Evolutionary conservation across 768 basidiomycete genomes (phyloP).

Genomic region (Kwoniella shandongensis): DNA sequence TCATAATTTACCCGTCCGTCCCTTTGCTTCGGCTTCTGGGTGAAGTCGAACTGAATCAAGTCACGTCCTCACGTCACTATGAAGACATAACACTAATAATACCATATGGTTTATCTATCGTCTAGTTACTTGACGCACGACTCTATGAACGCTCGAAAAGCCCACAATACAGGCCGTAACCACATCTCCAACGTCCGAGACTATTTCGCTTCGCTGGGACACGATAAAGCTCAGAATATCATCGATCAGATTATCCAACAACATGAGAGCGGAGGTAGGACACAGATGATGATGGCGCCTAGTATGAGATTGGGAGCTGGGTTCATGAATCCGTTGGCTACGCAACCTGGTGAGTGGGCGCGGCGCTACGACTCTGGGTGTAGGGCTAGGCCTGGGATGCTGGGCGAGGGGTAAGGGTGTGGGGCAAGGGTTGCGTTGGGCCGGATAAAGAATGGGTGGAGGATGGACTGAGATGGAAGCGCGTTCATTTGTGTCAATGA

Average conservation of each 20-base stretch:
- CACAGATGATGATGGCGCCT: slow-evolving; percentile 42
- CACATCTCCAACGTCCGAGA: slow-evolving; percentile 94
- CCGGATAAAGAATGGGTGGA: no score
- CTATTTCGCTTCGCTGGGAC: slow-evolving; percentile 65
- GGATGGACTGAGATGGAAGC: no score
- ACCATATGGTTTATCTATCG: background rate
- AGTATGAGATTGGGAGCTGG: slow-evolving; percentile 48
- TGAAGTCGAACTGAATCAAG: no score
- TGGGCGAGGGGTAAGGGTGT: background rate
- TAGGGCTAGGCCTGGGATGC: background rate
- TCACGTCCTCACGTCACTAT: no score
- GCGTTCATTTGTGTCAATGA: no score
- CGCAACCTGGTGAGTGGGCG: slow-evolving; percentile 17
- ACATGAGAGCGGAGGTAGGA: slow-evolving; percentile 68
- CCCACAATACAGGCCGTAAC: slow-evolving; percentile 96
- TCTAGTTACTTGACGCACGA: slow-evolving; percentile 37
- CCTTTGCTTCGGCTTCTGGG: no score
- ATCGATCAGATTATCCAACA: slow-evolving; percentile 97
- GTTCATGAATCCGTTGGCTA: slow-evolving; percentile 44
- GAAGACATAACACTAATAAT: no score
- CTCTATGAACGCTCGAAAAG: slow-evolving; percentile 66
- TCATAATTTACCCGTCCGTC: background rate
- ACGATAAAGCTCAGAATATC: slow-evolving; percentile 96
- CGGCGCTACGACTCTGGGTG: no score
- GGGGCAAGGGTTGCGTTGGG: no score